Evolutionary conservation across 805 yeast species (phyloP).

Genomic region (Metschnikowia orientalis): DNA sequence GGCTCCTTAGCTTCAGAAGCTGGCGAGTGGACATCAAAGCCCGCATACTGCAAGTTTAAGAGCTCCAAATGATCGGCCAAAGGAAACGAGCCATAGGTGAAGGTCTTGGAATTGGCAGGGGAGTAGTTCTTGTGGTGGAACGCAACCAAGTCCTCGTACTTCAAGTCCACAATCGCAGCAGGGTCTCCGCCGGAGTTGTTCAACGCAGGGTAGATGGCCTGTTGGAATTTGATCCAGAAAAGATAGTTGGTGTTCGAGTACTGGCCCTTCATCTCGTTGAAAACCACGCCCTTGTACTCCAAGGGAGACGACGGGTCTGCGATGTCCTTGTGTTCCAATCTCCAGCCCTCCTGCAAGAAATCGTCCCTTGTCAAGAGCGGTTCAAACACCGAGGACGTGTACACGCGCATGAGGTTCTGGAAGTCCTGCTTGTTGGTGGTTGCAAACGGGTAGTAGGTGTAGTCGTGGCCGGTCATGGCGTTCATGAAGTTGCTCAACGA

Average conservation of each 20-base stretch:
- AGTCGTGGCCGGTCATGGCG: slow-evolving; percentile 98
- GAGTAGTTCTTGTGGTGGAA: slow-evolving; percentile 79
- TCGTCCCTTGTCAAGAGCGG: slow-evolving; percentile 78
- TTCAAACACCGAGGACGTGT: slow-evolving; percentile 78
- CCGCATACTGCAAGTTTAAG: slow-evolving; percentile 46
- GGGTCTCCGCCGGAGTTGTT: slow-evolving; percentile 97
- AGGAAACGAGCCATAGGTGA: slow-evolving; percentile 81
- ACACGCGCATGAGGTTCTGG: slow-evolving; percentile 78
- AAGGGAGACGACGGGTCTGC: slow-evolving; percentile 58
- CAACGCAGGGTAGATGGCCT: slow-evolving; percentile 76
- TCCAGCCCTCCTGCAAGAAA: slow-evolving; percentile 96
- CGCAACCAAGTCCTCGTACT: slow-evolving; percentile 68
- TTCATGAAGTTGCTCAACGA: slow-evolving; percentile 97
- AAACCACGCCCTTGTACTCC: slow-evolving; percentile 90
- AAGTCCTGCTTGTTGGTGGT: slow-evolving; percentile 85
- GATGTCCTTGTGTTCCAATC: slow-evolving; percentile 69
- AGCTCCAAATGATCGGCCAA: slow-evolving; percentile 55
- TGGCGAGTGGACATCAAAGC: slow-evolving; percentile 48
- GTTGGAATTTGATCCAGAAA: slow-evolving; percentile 79
- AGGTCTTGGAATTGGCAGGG: slow-evolving; percentile 84
- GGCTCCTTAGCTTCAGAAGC: slow-evolving; percentile 42
- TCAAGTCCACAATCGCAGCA: slow-evolving; percentile 62
- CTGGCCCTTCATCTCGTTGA: slow-evolving; percentile 98
- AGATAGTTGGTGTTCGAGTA: slow-evolving; percentile 82
- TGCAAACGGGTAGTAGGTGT: slow-evolving; percentile 93